These are phyloP conservation scores for Metschnikowia chrysomelidarum DNA, from an alignment of 805 yeast genomes.

Conservation along the genomic window DNA sequence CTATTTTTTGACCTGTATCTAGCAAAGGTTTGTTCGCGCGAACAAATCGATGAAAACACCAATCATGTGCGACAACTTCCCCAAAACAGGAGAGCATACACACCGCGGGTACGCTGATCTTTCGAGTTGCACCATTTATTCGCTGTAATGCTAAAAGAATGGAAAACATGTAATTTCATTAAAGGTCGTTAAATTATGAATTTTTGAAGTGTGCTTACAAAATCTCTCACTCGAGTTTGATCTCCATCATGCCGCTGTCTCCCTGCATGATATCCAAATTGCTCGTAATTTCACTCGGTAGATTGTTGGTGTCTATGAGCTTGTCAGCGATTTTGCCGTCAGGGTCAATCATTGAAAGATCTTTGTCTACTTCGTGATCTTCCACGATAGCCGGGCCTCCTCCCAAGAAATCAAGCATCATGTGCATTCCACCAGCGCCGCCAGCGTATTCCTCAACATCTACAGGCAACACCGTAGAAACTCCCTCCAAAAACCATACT, in stretches of 20 bases:
- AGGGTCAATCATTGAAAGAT: conserved; percentile 42
- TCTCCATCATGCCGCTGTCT: conserved; percentile 40
- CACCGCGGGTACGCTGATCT: too few relatives aligned
- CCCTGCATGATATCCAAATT: conserved; percentile 52
- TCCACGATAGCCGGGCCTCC: conserved; percentile 51
- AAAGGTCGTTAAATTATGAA: too few relatives aligned
- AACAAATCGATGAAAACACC: conserved; percentile 9
- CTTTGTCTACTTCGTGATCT: conserved; percentile 39
- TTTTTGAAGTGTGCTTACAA: too few relatives aligned
- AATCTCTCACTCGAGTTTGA: conserved; percentile 24
- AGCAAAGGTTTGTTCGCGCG: conserved; percentile 7
- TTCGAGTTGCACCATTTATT: too few relatives aligned
- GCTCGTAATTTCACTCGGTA: conserved; percentile 55
- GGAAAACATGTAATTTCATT: too few relatives aligned
- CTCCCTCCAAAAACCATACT: conserved; percentile 92
- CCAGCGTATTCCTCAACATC: conserved; percentile 91
- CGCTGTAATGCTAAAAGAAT: too few relatives aligned
- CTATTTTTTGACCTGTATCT: conserved; percentile 10
- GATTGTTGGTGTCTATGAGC: conserved; percentile 51
- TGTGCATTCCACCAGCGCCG: conserved; percentile 83
- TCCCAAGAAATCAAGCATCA: conserved; percentile 86
- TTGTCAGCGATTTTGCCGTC: conserved; percentile 45
- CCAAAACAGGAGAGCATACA: conserved; percentile 6
- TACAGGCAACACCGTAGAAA: conserved; percentile 77
- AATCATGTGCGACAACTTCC: conserved; percentile 10